These are phyloP conservation scores for Stephania japonica DNA, from an alignment of 164 flowering plant genomes.

Conservation along the genomic window DNA sequence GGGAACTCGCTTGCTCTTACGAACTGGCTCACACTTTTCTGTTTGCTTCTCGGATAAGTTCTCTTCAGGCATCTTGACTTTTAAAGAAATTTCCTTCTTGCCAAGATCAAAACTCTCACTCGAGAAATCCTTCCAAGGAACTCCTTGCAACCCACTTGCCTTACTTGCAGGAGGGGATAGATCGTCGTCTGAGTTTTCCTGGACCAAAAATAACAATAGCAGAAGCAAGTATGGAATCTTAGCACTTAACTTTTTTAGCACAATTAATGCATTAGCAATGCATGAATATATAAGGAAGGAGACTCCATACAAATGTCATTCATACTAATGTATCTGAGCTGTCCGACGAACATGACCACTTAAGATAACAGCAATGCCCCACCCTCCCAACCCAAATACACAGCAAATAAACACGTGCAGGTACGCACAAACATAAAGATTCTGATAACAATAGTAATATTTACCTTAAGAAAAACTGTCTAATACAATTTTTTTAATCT, in stretches of 20 bases:
- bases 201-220: constrained; percentile 10
- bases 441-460: neutral
- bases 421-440: neutral
- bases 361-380: constrained; percentile 10
- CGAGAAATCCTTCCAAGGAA: constrained; percentile 32
- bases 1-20: constrained; percentile 82
- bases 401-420: neutral
- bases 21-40: constrained; percentile 55
- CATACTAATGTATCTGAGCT: neutral
- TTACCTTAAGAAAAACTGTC: neutral
- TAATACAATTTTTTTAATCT: neutral
- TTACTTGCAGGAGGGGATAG: constrained; percentile 28
- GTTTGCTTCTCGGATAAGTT: constrained; percentile 32
- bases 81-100: constrained; percentile 32
- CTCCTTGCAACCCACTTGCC: constrained; percentile 51
- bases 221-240: neutral
- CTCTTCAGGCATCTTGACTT: constrained; percentile 37
- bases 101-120: constrained; percentile 34
- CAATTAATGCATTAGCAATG: neutral
- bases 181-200: constrained; percentile 48
- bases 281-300: neutral
- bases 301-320: neutral
- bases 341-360: neutral
- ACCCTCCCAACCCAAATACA: neutral
- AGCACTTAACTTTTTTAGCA: neutral